Conservation (phyloP, 2,329 filamentous ascomycete genomes). For the Dactylellina sp. region DNA sequence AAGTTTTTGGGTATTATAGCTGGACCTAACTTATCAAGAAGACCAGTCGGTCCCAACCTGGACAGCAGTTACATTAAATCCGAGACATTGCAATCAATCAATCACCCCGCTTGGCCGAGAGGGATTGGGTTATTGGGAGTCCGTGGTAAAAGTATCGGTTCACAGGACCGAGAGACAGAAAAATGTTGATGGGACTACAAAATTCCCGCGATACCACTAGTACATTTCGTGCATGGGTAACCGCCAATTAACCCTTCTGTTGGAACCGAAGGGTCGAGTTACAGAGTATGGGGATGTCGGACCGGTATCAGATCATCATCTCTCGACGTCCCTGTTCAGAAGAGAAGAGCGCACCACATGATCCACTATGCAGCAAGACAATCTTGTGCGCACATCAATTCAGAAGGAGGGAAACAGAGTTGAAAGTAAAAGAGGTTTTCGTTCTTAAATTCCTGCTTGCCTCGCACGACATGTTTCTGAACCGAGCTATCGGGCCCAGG, state of each 20-base stretch:
- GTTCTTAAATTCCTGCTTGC: slow-evolving; percentile 31
- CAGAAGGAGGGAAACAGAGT: slow-evolving; percentile 4
- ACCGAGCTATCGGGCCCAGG: slow-evolving; percentile 34
- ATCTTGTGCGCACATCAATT: slow-evolving; percentile 42
- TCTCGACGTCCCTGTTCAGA: not conserved
- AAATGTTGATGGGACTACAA: slow-evolving; percentile 10
- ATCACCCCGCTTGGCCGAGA: too few relatives aligned
- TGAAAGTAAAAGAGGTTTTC: slow-evolving; percentile 5
- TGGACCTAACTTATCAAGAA: too few relatives aligned
- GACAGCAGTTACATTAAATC: too few relatives aligned
- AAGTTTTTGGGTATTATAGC: too few relatives aligned
- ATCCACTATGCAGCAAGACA: slow-evolving; percentile 37
- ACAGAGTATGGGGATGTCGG: slow-evolving; percentile 55
- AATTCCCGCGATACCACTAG: slow-evolving; percentile 31
- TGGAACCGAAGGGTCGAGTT: slow-evolving; percentile 49
- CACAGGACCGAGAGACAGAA: too few relatives aligned
- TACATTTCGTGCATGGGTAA: slow-evolving; percentile 49
- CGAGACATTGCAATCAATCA: too few relatives aligned
- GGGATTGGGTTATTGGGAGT: too few relatives aligned
- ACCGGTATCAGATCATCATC: slow-evolving; percentile 54
- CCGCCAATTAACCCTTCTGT: slow-evolving; percentile 51
- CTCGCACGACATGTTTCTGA: slow-evolving; percentile 28
- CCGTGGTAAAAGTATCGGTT: too few relatives aligned
- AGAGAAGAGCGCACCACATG: slow-evolving; percentile 44
- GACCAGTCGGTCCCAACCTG: too few relatives aligned